Percentiles rank a stretch among this genome's conserved stretches.
Evolutionary conservation across 768 basidiomycete species (phyloP).

Genomic region (Chalciporus chontae): DNA sequence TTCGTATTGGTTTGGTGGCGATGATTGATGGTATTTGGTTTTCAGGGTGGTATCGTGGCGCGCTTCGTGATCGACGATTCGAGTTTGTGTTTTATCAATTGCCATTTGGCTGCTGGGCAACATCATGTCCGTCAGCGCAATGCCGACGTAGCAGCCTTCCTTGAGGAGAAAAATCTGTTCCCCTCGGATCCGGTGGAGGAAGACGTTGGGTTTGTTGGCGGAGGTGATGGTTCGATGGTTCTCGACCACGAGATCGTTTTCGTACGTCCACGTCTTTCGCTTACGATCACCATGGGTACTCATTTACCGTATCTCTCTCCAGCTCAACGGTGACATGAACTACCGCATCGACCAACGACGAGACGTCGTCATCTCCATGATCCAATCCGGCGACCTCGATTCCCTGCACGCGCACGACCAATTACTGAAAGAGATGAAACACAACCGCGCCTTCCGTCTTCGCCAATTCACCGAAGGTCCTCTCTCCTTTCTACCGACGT

Average conservation of each 20-base stretch:
- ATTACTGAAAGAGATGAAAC: constrained; percentile 82
- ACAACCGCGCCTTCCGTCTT: constrained; percentile 84
- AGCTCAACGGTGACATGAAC: constrained; percentile 94
- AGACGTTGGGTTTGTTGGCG: constrained; percentile 72
- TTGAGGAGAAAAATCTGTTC: constrained; percentile 79
- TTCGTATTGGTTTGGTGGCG: neutral
- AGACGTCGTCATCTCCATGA: constrained; percentile 70
- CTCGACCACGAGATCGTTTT: constrained; percentile 95
- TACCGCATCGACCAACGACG: constrained; percentile 94
- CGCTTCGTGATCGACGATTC: constrained; percentile 90
- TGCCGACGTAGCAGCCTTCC: constrained; percentile 79
- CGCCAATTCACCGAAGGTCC: constrained; percentile 80
- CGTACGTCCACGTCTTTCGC: constrained; percentile 35
- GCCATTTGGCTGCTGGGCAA: constrained; percentile 96
- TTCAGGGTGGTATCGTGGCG: constrained; percentile 87
- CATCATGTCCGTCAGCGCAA: constrained; percentile 78
- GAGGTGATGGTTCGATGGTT: constrained; percentile 90
- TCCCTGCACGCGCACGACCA: constrained; percentile 79
- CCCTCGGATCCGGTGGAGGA: constrained; percentile 47
- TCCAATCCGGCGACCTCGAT: constrained; percentile 63
- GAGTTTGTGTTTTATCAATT: constrained; percentile 93
- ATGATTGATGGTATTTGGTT: neutral
- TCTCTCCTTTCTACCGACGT: constrained; percentile 84
- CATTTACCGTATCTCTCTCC: neutral
- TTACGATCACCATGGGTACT: neutral